Conservation (phyloP, 352 stramenopile genomes). For the Pythium coloratum region DNA sequence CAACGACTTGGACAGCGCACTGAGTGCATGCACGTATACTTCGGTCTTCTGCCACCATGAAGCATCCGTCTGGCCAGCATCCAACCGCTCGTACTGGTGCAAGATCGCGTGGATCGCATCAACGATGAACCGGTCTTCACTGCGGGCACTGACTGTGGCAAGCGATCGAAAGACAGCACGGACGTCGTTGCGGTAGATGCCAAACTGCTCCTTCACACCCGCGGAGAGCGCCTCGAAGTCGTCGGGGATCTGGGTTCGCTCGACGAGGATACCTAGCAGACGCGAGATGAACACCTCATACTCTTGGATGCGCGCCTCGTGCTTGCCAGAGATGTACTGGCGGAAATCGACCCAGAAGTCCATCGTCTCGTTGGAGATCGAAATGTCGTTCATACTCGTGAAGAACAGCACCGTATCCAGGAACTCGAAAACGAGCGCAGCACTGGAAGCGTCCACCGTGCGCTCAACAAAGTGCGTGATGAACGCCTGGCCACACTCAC, state of each 20-base stretch:
- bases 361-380: conserved; percentile 80
- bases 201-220: conserved; percentile 61
- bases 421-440: conserved; percentile 76
- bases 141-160: conserved; percentile 63
- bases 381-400: conserved; percentile 59
- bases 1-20: conserved; percentile 79
- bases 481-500: conserved; percentile 75
- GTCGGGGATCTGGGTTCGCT: conserved; percentile 66
- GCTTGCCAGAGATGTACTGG: conserved; percentile 71
- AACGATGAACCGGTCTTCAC: conserved; percentile 79
- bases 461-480: conserved; percentile 84
- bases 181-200: conserved; percentile 68
- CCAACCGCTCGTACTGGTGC: conserved; percentile 59
- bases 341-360: conserved; percentile 84
- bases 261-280: conserved; percentile 64
- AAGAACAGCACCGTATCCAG: conserved; percentile 69
- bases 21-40: conserved; percentile 83
- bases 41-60: conserved; percentile 75
- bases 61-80: conserved; percentile 32
- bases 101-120: conserved; percentile 75
- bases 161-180: conserved; percentile 74
- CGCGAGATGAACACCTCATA: conserved; percentile 77
- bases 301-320: conserved; percentile 63
- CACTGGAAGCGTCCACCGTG: conserved; percentile 52
- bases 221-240: conserved; percentile 51